These are phyloP conservation scores for Stemphylium vesicarium DNA, from an alignment of 2,329 filamentous ascomycete species.

Conservation along the genomic window DNA sequence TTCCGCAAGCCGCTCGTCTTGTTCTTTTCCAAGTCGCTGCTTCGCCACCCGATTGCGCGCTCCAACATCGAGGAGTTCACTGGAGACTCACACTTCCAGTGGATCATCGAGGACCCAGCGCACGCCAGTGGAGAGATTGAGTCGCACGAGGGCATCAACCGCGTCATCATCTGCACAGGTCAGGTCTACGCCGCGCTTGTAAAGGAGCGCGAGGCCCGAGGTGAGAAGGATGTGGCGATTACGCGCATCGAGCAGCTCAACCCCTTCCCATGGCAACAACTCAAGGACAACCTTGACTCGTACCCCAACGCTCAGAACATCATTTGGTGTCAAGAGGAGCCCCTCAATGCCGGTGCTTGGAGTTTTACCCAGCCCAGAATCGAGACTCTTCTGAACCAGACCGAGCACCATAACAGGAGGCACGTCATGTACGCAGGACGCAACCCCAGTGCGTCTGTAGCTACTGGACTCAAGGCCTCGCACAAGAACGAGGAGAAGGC, in stretches of 20 bases:
- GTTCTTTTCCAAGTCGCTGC: slow-evolving; percentile 97
- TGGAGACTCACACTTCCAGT: slow-evolving; percentile 90
- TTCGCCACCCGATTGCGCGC: slow-evolving; percentile 91
- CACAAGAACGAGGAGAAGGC: slow-evolving; percentile 95
- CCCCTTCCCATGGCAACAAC: slow-evolving; percentile 97
- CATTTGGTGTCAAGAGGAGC: slow-evolving; percentile 97
- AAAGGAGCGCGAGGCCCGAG: slow-evolving; percentile 88
- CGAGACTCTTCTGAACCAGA: slow-evolving; percentile 94
- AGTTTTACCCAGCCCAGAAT: slow-evolving; percentile 96
- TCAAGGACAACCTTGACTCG: slow-evolving; percentile 93
- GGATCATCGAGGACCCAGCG: slow-evolving; percentile 91
- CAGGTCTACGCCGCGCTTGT: slow-evolving; percentile 90
- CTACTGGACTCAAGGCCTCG: slow-evolving; percentile 85
- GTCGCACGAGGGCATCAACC: slow-evolving; percentile 83
- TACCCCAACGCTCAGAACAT: slow-evolving; percentile 98
- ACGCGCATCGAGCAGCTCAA: slow-evolving; percentile 97
- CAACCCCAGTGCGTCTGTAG: slow-evolving; percentile 90
- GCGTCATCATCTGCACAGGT: slow-evolving; percentile 91
- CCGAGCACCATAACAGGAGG: slow-evolving; percentile 88
- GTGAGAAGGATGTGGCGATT: slow-evolving; percentile 88
- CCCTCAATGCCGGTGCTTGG: slow-evolving; percentile 96
- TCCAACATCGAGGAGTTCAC: slow-evolving; percentile 91
- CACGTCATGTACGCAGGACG: slow-evolving; percentile 97
- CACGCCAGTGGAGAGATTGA: slow-evolving; percentile 79
- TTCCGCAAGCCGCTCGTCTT: slow-evolving; percentile 98